Percentiles rank a stretch among this genome's conserved stretches.
These are phyloP conservation scores for Geopyxis carbonaria DNA, from an alignment of 495 filamentous ascomycete species.

Conservation along the genomic window DNA sequence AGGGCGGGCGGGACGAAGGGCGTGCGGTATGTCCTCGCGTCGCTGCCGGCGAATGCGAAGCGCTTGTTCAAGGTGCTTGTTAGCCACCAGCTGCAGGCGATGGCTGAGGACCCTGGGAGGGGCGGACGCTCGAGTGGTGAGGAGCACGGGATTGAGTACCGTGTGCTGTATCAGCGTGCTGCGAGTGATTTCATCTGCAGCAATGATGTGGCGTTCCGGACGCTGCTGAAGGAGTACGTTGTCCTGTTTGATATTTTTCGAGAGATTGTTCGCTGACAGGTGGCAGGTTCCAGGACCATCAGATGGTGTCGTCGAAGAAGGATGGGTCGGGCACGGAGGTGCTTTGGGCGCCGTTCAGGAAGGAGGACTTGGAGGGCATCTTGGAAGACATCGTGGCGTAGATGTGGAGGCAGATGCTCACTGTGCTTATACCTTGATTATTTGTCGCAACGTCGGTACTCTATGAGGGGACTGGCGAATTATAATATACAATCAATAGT, in stretches of 20 bases:
- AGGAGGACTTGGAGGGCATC: constrained; percentile 76
- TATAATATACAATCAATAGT: too few species aligned
- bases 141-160: constrained; percentile 62
- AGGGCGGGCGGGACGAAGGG: constrained; percentile 79
- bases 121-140: constrained; percentile 24
- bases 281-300: constrained; percentile 75
- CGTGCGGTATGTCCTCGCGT: constrained; percentile 75
- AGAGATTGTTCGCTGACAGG: constrained; percentile 6
- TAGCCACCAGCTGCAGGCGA: constrained; percentile 59
- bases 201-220: constrained; percentile 88
- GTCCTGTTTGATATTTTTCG: not conserved
- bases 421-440: too few species aligned
- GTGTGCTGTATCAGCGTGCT: constrained; percentile 80
- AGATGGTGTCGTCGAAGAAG: constrained; percentile 79
- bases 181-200: constrained; percentile 93
- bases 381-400: constrained; percentile 41
- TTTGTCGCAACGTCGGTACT: too few species aligned
- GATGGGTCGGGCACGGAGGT: constrained; percentile 72
- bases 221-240: constrained; percentile 72
- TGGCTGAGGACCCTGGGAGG: constrained; percentile 32
- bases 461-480: too few species aligned
- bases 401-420: too few species aligned
- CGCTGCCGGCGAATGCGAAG: constrained; percentile 79
- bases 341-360: constrained; percentile 66
- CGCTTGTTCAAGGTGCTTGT: constrained; percentile 70